These are phyloP conservation scores for Tetracladium marchalianum DNA, from an alignment of 495 filamentous ascomycete species.

Conservation along the genomic window DNA sequence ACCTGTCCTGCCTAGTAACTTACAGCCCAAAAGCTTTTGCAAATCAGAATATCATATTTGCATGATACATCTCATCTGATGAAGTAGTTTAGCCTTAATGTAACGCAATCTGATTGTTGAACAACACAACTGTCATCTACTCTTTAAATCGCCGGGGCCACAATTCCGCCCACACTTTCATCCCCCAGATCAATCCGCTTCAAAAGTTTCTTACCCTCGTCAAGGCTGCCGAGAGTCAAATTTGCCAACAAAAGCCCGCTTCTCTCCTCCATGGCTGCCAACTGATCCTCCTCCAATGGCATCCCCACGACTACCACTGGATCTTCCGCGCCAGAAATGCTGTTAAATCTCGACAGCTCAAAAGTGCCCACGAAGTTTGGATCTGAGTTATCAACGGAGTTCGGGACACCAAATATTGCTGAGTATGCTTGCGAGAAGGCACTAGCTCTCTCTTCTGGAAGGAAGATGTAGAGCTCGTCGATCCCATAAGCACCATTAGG, in stretches of 20 bases:
- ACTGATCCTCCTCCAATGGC: background rate
- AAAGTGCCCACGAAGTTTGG: background rate
- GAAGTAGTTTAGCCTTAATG: too few relatives aligned
- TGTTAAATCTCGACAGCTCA: constrained; percentile 1
- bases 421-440: constrained; percentile 19
- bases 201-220: too few relatives aligned
- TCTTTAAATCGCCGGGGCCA: background rate
- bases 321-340: background rate
- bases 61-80: too few relatives aligned
- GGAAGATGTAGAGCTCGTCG: constrained; percentile 27
- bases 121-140: too few relatives aligned
- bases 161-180: background rate
- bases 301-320: background rate
- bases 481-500: constrained; percentile 36
- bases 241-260: constrained; percentile 5
- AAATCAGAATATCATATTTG: too few relatives aligned
- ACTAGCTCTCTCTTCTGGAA: constrained; percentile 13
- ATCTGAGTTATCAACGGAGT: background rate
- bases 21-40: too few relatives aligned
- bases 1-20: too few relatives aligned
- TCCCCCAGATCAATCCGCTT: too few relatives aligned
- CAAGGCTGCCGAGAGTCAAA: constrained; percentile 1
- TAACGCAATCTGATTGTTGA: too few relatives aligned
- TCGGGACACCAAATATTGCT: constrained; percentile 15
- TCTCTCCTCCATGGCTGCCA: constrained; percentile 1